These are phyloP conservation scores for Paxillus involutus DNA, from an alignment of 768 basidiomycete genomes.

Conservation along the genomic window DNA sequence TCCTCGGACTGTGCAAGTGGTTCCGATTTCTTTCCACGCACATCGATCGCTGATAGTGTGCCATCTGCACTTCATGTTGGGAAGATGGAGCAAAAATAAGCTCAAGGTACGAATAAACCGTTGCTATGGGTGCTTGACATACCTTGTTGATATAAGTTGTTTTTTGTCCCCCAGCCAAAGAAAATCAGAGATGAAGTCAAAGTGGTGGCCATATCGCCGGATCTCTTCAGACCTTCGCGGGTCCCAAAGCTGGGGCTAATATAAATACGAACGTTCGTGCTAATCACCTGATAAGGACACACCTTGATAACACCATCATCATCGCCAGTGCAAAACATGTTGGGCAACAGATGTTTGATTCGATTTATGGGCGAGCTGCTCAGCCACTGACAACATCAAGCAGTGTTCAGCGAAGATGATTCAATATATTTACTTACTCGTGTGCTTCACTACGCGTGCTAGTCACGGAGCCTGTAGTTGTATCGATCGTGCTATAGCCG, in stretches of 20 bases:
- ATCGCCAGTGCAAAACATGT: conserved; percentile 83
- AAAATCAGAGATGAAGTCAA: conserved; percentile 94
- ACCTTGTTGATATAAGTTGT: conserved; percentile 89
- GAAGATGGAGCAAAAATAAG: not conserved
- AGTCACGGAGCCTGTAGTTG: conserved; percentile 50
- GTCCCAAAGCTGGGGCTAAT: conserved; percentile 77
- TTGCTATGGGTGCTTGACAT: conserved; percentile 15
- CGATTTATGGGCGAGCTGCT: conserved; percentile 83
- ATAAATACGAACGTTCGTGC: not conserved
- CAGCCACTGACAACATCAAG: conserved; percentile 35
- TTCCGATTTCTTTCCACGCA: conserved; percentile 75
- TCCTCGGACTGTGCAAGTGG: conserved; percentile 89
- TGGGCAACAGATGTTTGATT: conserved; percentile 66
- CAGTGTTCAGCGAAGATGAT: conserved; percentile 4
- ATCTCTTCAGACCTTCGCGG: conserved; percentile 65
- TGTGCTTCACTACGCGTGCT: conserved; percentile 54
- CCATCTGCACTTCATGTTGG: conserved; percentile 74
- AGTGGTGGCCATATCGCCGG: conserved; percentile 80
- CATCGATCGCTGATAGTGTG: conserved; percentile 88
- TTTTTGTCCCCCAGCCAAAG: conserved; percentile 82
- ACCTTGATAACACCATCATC: conserved; percentile 96
- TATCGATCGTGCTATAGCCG: conserved; percentile 61
- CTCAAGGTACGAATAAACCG: not conserved
- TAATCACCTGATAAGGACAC: conserved; percentile 10
- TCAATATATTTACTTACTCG: conserved; percentile 51